Percentiles rank a stretch among this genome's conserved stretches.
phyloP scores from a whole-genome alignment of 352 stramenopile genomes.

The Globisporangium irregulare region DNA sequence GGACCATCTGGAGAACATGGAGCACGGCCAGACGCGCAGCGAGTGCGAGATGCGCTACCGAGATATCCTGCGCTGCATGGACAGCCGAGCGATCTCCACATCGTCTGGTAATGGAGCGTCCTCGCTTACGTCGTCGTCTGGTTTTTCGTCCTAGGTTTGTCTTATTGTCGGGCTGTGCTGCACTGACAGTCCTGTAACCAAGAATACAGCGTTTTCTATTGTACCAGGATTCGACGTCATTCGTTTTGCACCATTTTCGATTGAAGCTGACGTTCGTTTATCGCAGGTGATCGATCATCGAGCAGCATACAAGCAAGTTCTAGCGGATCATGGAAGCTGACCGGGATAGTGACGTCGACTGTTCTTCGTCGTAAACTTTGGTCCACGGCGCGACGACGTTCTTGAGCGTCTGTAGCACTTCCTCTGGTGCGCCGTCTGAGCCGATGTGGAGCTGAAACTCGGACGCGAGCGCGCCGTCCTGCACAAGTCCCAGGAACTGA shows the following conservation, averaged over 20 bases:
- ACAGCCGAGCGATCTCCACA: conserved; percentile 36
- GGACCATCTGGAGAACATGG: conserved; percentile 92
- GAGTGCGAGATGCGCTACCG: conserved; percentile 85
- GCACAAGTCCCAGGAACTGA: conserved; percentile 27
- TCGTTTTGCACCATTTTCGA: neutral
- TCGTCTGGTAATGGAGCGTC: conserved; percentile 22
- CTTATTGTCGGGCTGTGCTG: neutral
- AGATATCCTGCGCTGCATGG: conserved; percentile 81
- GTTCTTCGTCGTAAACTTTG: conserved; percentile 1
- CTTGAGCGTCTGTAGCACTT: conserved; percentile 26
- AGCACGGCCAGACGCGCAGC: conserved; percentile 49
- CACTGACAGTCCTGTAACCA: neutral
- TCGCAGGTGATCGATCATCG: neutral
- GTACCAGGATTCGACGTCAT: neutral
- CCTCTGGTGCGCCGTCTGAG: conserved; percentile 26
- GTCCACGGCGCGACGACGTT: conserved; percentile 17
- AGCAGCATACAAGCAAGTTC: neutral
- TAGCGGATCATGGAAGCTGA: neutral
- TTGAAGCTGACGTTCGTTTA: neutral
- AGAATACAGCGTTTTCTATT: neutral
- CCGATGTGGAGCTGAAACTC: conserved; percentile 41
- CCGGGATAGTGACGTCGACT: neutral
- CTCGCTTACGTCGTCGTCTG: conserved; percentile 1
- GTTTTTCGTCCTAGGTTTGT: conserved; percentile 3
- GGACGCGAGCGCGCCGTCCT: conserved; percentile 20